Conservation (phyloP, 257 asterid genomes). For the Lycium ferocissimum region DNA sequence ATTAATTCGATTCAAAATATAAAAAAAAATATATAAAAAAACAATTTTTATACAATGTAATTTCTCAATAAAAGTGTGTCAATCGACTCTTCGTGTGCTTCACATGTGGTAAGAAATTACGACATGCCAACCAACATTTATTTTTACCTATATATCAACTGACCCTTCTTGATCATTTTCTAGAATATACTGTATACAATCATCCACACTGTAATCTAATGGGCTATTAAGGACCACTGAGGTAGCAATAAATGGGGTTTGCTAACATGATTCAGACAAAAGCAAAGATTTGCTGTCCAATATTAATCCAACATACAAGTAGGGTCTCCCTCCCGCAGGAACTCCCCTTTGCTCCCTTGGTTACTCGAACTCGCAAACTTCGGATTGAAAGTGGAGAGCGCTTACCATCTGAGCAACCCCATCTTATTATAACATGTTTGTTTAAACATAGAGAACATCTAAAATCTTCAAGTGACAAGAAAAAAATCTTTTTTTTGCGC, state of each 20-base stretch:
- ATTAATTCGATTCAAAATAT: not conserved
- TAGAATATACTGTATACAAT: not conserved
- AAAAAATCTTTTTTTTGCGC: too few relatives aligned
- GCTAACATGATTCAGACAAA: not conserved
- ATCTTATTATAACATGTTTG: not conserved
- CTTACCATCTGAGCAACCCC: too few relatives aligned
- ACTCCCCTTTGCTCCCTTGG: too few relatives aligned
- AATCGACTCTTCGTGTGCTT: not conserved
- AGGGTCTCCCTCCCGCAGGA: not conserved
- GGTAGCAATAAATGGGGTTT: conserved; percentile 13
- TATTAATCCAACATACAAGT: not conserved
- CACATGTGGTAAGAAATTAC: not conserved
- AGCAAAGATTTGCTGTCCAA: not conserved
- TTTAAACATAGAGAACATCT: not conserved
- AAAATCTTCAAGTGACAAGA: not conserved
- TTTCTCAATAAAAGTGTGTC: accelerated
- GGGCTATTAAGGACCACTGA: conserved; percentile 14
- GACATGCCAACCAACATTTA: not conserved
- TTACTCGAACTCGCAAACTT: too few relatives aligned
- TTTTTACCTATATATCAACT: not conserved
- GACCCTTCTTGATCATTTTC: not conserved
- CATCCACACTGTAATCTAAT: not conserved
- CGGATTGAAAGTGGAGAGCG: too few relatives aligned
- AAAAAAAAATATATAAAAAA: too few relatives aligned
- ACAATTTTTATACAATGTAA: not conserved